Conservation (phyloP, 805 yeast species). For the Millerozyma miso region DNA sequence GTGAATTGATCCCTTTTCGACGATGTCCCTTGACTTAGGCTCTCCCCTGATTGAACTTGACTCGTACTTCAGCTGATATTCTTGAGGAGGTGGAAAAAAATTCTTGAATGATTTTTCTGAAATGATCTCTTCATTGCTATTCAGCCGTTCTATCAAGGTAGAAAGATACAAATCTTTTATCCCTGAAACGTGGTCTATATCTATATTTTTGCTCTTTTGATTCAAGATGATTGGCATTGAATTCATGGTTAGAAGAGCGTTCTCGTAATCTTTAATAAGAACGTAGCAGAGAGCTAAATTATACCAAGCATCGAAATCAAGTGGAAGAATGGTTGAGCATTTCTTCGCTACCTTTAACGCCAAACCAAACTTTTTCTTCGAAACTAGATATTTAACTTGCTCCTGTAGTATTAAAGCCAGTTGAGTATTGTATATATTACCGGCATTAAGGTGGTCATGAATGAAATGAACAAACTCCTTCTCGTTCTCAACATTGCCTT, state of each 20-base stretch:
- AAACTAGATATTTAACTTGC: conserved; percentile 61
- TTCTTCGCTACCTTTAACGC: conserved; percentile 59
- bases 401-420: conserved; percentile 54
- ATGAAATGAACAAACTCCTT: conserved; percentile 19
- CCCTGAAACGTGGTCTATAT: conserved; percentile 18
- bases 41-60: not conserved
- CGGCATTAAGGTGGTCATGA: conserved; percentile 14
- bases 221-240: conserved; percentile 65
- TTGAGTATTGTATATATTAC: conserved; percentile 32
- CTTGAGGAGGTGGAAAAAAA: conserved; percentile 26
- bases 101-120: conserved; percentile 22
- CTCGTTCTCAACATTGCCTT: conserved; percentile 18
- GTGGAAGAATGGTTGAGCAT: conserved; percentile 65
- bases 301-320: conserved; percentile 74
- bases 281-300: conserved; percentile 58
- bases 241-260: conserved; percentile 66
- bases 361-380: conserved; percentile 47
- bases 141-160: conserved; percentile 16
- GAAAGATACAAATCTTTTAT: conserved; percentile 21
- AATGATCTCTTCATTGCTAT: conserved; percentile 19
- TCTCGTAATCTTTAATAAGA: conserved; percentile 47
- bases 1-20: conserved; percentile 25
- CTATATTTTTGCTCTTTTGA: conserved; percentile 33
- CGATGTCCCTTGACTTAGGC: not conserved
- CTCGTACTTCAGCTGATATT: not conserved